phyloP scores from a whole-genome alignment of 805 yeast species.

The Myxozyma sirexii region DNA sequence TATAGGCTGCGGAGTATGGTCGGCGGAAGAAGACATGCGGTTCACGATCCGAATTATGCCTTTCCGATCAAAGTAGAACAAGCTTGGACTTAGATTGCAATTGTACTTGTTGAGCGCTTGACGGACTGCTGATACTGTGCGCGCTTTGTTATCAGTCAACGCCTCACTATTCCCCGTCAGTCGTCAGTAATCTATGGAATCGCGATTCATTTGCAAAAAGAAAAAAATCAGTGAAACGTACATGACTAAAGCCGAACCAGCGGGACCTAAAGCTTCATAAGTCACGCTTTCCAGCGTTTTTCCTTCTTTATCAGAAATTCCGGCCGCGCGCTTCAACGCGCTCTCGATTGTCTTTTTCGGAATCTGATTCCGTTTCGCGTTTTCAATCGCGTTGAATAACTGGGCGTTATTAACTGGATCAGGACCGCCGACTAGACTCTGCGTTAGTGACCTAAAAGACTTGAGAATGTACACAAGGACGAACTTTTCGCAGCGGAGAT shows the following conservation, averaged over 20 bases:
- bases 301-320: conserved; percentile 53
- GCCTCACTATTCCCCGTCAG: conserved; percentile 53
- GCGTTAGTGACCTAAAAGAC: too few relatives aligned
- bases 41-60: conserved; percentile 57
- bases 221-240: not conserved
- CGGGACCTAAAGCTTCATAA: conserved; percentile 92
- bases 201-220: too few relatives aligned
- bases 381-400: conserved; percentile 71
- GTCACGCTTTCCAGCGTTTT: conserved; percentile 54
- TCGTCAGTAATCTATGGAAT: too few relatives aligned
- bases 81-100: conserved; percentile 72
- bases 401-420: conserved; percentile 65
- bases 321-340: conserved; percentile 84
- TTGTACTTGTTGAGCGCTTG: conserved; percentile 67
- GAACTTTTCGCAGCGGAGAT: conserved; percentile 66
- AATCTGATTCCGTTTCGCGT: conserved; percentile 74
- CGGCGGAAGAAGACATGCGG: conserved; percentile 39
- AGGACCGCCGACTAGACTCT: conserved; percentile 63
- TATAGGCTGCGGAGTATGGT: conserved; percentile 16
- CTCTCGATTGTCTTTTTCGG: conserved; percentile 83
- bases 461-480: too few relatives aligned
- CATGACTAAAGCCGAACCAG: conserved; percentile 82
- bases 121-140: conserved; percentile 76
- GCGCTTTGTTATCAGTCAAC: conserved; percentile 81
- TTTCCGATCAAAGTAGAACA: conserved; percentile 72